Base-by-base conservation (phyloP, 2,329 filamentous ascomycete species). In the Cordyceps fumosorosea region DNA sequence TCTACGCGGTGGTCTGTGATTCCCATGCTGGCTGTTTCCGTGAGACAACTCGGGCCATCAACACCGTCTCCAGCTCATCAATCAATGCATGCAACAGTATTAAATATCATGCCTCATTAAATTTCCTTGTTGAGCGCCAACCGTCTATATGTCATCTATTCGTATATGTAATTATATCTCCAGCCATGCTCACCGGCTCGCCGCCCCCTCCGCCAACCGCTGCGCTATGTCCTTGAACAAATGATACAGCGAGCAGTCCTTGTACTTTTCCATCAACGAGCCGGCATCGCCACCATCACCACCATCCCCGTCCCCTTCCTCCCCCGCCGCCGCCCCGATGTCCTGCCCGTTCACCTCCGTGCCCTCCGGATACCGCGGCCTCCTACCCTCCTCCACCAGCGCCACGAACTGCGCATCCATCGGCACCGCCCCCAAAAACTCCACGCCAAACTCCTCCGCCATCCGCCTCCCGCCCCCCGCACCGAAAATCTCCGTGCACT, bases 401-500 rank as follows among this genome's bases (percentile, higher is more conserved):
- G 89, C 84, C 53, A 95, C 89, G 72, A 98, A 97, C 69, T 93
- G 90, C 22, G 92, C 90, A 76, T 99, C 95, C 70, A 99, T 92
- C 1, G 95, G 95, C 44, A 98, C 87, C 32, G 86, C 87, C 2
- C 93, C 95, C 59, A 98, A 75, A 69, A 97, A 98, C 18, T 84
- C 85, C 42, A 98, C 90, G 0, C 80, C 80, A 72, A 96, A 95
- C 68, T 98, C 92, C 54, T 84, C 78, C 7, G 93, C 92, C 92
- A 99, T 96, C 26, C 89, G 83, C 73, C 90, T 81, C 8, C 95
- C 95, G 3, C 95, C 95, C 4, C 95, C 95, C 61, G 90, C 93
- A 57, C 89, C 91, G 73, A 99, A 99, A 57, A 98, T 84, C 75
- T 98, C 91, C 58, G 91, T 96, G 75, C 93, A 96, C 73, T 97